Percentiles rank a stretch among this genome's conserved stretches.
Evolutionary conservation across 2,329 filamentous ascomycete species (phyloP).

Genomic region (Epichloe gansuensis): DNA sequence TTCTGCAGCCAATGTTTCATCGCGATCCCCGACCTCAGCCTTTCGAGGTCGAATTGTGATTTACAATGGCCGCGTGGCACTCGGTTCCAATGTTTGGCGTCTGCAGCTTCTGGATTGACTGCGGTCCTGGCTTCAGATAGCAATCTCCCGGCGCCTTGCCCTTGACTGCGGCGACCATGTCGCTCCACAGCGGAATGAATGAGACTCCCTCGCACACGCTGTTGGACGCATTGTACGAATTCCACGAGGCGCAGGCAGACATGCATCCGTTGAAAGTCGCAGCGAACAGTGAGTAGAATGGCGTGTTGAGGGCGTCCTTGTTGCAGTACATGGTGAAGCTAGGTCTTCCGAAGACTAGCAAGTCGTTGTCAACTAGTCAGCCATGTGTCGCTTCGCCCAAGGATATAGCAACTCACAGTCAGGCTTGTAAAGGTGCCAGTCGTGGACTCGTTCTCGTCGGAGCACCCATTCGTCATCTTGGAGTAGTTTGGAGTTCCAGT

Average conservation of each 20-base stretch:
- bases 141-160: constrained; percentile 4
- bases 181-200: constrained; percentile 9
- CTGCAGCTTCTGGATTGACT: background rate
- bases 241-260: constrained; percentile 32
- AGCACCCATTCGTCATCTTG: constrained; percentile 28
- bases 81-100: constrained; percentile 4
- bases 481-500: background rate
- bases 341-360: constrained; percentile 23
- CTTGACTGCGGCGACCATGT: background rate
- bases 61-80: background rate
- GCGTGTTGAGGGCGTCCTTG: constrained; percentile 24
- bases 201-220: constrained; percentile 9
- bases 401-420: background rate
- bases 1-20: background rate
- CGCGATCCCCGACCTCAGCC: background rate
- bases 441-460: constrained; percentile 20
- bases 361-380: background rate
- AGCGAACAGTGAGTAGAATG: constrained; percentile 29
- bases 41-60: background rate
- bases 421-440: constrained; percentile 13
- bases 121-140: constrained; percentile 5
- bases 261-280: constrained; percentile 33
- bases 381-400: background rate
- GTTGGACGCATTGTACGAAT: constrained; percentile 6
- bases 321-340: constrained; percentile 33